Evolutionary conservation across 805 yeast species (phyloP).

Genomic region (Saccharomyces jurei): DNA sequence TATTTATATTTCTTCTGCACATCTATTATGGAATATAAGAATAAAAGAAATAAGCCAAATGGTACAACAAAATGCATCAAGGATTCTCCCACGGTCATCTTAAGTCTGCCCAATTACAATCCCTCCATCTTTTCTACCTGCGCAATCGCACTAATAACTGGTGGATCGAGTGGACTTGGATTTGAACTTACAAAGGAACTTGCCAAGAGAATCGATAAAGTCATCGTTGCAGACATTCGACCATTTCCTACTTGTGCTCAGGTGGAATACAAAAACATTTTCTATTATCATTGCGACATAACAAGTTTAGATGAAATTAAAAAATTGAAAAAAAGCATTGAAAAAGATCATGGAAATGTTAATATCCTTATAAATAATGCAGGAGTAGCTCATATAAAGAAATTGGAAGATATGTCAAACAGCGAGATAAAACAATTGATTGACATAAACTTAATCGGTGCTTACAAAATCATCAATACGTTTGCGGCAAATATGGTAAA

Average conservation of each 20-base stretch:
- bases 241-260: slow-evolving; percentile 22
- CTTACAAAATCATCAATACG: slow-evolving; percentile 58
- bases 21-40: neutral
- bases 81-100: neutral
- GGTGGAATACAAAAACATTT: slow-evolving; percentile 33
- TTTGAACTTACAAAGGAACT: slow-evolving; percentile 47
- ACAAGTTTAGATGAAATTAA: slow-evolving; percentile 41
- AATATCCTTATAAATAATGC: slow-evolving; percentile 80
- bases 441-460: slow-evolving; percentile 61
- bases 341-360: slow-evolving; percentile 44
- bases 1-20: neutral
- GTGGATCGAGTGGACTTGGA: slow-evolving; percentile 80
- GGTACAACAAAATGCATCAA: neutral
- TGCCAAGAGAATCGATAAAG: slow-evolving; percentile 36
- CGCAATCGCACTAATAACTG: slow-evolving; percentile 72
- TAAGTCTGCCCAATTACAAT: neutral
- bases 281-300: slow-evolving; percentile 65
- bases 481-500: slow-evolving; percentile 68
- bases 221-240: slow-evolving; percentile 58
- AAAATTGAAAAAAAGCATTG: slow-evolving; percentile 35
- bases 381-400: slow-evolving; percentile 56
- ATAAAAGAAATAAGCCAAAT: neutral
- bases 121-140: neutral
- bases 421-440: slow-evolving; percentile 57
- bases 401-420: slow-evolving; percentile 44